Percentiles rank a stretch among this genome's conserved stretches.
These are phyloP conservation scores for Pyrenophora teres DNA, from an alignment of 2,329 filamentous ascomycete genomes.

Conservation along the genomic window DNA sequence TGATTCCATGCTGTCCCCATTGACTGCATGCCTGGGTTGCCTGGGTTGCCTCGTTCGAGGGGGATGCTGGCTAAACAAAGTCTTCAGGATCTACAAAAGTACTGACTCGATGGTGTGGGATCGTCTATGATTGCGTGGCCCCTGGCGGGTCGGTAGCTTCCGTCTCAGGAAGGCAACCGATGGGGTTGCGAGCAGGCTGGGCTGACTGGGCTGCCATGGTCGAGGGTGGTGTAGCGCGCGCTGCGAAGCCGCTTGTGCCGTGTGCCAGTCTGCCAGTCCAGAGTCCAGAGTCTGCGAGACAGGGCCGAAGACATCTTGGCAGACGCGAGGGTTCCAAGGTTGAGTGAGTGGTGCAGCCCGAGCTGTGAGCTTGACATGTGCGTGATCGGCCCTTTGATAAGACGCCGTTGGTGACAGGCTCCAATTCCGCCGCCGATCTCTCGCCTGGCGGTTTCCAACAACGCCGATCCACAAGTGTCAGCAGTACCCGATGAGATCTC, in stretches of 20 bases:
- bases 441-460: constrained; percentile 15
- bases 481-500: constrained; percentile 4
- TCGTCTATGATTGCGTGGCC: constrained; percentile 30
- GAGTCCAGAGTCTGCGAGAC: background rate
- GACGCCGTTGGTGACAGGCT: constrained; percentile 22
- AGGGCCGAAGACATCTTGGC: constrained; percentile 14
- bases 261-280: background rate
- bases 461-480: constrained; percentile 17
- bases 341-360: constrained; percentile 7
- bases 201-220: constrained; percentile 3
- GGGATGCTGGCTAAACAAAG: constrained; percentile 1
- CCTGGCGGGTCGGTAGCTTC: constrained; percentile 31
- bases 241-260: background rate
- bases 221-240: background rate
- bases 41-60: background rate
- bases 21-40: constrained; percentile 3
- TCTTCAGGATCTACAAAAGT: constrained; percentile 22
- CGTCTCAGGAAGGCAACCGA: constrained; percentile 30
- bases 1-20: constrained; percentile 25
- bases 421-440: constrained; percentile 11
- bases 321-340: constrained; percentile 1
- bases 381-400: constrained; percentile 18
- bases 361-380: constrained; percentile 7
- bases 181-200: constrained; percentile 13
- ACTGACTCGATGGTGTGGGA: constrained; percentile 16